phyloP scores from a whole-genome alignment of 129 eudicot genomes.

The Escallonia herrerae region DNA sequence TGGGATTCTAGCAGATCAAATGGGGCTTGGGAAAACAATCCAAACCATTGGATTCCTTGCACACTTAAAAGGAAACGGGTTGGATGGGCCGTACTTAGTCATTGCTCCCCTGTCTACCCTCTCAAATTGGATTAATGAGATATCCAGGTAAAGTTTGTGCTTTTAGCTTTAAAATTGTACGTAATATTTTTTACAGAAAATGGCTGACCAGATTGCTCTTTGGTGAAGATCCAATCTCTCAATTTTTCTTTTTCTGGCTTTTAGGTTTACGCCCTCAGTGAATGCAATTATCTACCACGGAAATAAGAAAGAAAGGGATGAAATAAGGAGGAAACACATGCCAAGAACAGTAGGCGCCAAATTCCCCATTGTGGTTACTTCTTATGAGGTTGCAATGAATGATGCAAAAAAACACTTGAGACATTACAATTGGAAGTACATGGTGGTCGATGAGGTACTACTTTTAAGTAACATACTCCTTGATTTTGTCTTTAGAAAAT shows the following conservation, averaged over 20 bases:
- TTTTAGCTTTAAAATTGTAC: background rate
- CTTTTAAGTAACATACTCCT: background rate
- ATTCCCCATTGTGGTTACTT: constrained; percentile 82
- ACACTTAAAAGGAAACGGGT: constrained; percentile 91
- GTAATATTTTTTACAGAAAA: too few species aligned
- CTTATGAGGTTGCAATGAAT: constrained; percentile 84
- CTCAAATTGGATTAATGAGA: constrained; percentile 91
- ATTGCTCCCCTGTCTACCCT: constrained; percentile 97
- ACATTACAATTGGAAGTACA: constrained; percentile 85
- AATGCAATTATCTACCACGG: constrained; percentile 88
- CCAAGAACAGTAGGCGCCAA: constrained; percentile 69
- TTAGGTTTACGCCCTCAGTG: constrained; percentile 79
- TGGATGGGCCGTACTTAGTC: constrained; percentile 94
- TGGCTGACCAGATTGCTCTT: too few species aligned
- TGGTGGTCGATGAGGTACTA: constrained; percentile 94
- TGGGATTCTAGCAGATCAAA: constrained; percentile 97
- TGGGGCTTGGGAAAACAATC: constrained; percentile 98
- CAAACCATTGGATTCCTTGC: constrained; percentile 96
- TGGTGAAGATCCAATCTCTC: background rate
- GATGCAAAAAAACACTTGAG: constrained; percentile 69
- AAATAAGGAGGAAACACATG: constrained; percentile 72
- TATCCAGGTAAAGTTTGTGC: constrained; percentile 44
- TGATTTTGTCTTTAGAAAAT: background rate
- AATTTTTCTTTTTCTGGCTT: constrained; percentile 6
- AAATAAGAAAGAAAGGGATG: constrained; percentile 45